Percentiles rank a stretch among this genome's conserved stretches.
Conservation (phyloP, 768 basidiomycete species). For the Ramaria rubella region DNA sequence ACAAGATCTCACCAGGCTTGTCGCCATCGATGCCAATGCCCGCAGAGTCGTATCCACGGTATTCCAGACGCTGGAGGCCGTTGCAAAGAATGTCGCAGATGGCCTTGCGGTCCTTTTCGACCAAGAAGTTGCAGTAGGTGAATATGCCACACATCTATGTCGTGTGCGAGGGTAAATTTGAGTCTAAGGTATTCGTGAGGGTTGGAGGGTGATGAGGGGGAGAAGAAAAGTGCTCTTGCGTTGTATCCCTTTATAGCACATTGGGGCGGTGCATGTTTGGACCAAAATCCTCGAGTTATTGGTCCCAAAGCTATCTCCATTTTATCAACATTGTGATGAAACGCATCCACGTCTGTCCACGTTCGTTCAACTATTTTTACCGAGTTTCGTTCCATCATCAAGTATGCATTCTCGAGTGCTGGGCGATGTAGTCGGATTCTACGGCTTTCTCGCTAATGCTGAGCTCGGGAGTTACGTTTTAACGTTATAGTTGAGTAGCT, state of each 20-base stretch:
- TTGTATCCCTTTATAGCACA: background rate
- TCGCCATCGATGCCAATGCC: conserved; percentile 90
- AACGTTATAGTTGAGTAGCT: too few relatives aligned
- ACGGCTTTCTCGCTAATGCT: too few relatives aligned
- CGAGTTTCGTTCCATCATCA: too few relatives aligned
- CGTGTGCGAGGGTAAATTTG: background rate
- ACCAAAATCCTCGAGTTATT: too few relatives aligned
- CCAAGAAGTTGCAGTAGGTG: conserved; percentile 89
- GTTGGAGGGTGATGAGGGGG: background rate
- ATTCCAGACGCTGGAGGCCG: conserved; percentile 92
- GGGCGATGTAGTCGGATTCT: too few relatives aligned
- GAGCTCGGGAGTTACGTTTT: too few relatives aligned
- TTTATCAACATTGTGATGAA: background rate
- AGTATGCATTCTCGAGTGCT: too few relatives aligned
- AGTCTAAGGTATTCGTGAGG: background rate
- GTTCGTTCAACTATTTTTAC: too few relatives aligned
- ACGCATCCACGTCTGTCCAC: background rate
- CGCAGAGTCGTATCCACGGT: conserved; percentile 97
- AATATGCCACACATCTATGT: conserved; percentile 88
- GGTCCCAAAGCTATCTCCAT: too few relatives aligned
- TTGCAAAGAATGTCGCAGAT: conserved; percentile 86
- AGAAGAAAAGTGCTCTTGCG: background rate
- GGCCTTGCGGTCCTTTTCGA: conserved; percentile 91
- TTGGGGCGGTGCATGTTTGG: background rate
- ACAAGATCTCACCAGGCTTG: conserved; percentile 63